Conservation (phyloP, 2,329 filamentous ascomycete genomes). For the Trichoderma koningii region DNA sequence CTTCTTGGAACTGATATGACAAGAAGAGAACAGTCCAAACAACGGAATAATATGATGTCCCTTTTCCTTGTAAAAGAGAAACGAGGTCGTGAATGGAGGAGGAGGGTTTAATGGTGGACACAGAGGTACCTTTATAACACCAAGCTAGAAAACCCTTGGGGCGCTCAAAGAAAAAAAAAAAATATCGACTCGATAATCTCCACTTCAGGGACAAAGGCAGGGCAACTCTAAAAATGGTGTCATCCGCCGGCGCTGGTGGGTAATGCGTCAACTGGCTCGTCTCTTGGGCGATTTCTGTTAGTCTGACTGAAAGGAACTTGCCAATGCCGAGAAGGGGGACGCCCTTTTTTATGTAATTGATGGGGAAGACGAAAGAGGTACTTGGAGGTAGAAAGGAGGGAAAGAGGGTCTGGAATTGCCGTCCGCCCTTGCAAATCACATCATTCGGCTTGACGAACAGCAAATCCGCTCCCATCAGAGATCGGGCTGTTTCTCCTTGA, state of each 20-base stretch:
- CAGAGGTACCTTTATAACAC: constrained; percentile 6
- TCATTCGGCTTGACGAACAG: neutral
- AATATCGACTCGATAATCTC: neutral
- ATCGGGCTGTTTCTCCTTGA: no score
- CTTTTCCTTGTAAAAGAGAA: neutral
- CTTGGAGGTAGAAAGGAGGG: neutral
- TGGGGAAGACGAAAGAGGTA: neutral
- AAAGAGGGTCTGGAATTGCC: constrained; percentile 5
- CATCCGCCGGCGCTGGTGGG: constrained; percentile 27
- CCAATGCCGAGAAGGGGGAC: neutral
- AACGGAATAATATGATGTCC: no score
- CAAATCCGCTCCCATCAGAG: no score
- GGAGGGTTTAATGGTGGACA: neutral
- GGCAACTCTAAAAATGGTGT: constrained; percentile 32
- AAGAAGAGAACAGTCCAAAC: no score
- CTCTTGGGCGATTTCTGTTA: neutral
- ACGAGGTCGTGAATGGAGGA: neutral
- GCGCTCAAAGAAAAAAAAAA: constrained; percentile 3
- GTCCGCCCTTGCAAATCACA: constrained; percentile 21
- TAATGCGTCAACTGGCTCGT: constrained; percentile 23
- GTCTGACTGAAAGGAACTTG: neutral
- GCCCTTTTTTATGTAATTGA: constrained; percentile 19
- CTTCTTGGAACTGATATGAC: no score
- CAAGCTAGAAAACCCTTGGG: neutral
- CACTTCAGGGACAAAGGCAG: constrained; percentile 26